Percentiles rank a stretch among this genome's conserved stretches.
phyloP scores from a whole-genome alignment of 2,329 filamentous ascomycete genomes.

The Cordyceps javanica region DNA sequence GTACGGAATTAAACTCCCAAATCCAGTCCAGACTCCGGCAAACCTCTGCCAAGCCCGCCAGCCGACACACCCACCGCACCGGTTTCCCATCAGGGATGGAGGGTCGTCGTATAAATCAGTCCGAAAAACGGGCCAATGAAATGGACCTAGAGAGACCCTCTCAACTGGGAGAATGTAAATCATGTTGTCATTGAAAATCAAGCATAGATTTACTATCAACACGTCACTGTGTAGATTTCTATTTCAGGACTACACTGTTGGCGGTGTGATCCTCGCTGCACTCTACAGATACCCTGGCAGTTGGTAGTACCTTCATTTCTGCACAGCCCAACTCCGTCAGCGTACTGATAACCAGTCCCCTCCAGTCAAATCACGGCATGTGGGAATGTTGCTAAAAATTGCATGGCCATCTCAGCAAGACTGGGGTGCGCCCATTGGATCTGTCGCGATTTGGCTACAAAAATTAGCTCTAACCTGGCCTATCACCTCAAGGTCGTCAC shows the following conservation, averaged over 20 bases:
- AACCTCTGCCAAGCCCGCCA: background rate
- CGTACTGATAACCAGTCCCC: too few relatives aligned
- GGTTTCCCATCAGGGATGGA: background rate
- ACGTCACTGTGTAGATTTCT: background rate
- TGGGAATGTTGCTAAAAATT: conserved; percentile 3
- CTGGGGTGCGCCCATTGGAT: background rate
- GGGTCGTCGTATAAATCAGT: background rate
- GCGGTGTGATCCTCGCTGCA: background rate
- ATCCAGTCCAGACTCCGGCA: background rate
- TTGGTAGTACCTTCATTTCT: background rate
- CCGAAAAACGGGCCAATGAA: background rate
- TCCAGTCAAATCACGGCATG: background rate
- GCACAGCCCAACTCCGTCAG: background rate
- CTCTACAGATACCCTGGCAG: background rate
- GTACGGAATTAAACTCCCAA: background rate
- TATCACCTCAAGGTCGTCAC: too few relatives aligned
- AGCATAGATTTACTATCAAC: background rate
- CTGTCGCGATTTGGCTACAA: background rate
- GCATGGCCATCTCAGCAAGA: background rate
- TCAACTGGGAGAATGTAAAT: background rate
- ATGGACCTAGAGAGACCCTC: background rate
- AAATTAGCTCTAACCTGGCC: background rate
- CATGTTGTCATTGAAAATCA: background rate
- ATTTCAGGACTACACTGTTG: background rate
- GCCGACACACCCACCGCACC: background rate